phyloP scores from a whole-genome alignment of 768 basidiomycete genomes.

The Zangia roseola region DNA sequence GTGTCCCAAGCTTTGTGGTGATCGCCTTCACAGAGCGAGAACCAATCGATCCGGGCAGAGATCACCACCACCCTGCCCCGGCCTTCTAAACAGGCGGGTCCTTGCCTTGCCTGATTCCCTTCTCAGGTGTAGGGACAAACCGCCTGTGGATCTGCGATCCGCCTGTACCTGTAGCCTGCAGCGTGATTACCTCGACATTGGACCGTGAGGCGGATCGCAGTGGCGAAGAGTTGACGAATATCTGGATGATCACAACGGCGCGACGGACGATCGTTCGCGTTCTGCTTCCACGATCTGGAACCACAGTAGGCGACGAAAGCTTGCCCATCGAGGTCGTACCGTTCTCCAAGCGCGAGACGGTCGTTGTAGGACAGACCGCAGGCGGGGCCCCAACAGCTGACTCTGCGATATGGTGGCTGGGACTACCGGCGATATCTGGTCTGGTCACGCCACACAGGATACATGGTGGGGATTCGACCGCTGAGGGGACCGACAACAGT shows the following conservation, averaged over 20 bases:
- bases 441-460: neutral
- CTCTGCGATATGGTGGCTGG: neutral
- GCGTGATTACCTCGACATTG: too few species aligned
- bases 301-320: too few species aligned
- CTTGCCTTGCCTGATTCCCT: neutral
- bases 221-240: neutral
- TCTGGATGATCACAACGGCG: neutral
- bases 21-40: neutral
- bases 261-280: neutral
- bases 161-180: neutral
- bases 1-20: neutral
- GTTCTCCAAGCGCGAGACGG: neutral
- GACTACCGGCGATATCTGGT: neutral
- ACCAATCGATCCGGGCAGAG: neutral
- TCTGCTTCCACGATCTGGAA: neutral
- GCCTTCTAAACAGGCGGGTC: conserved; percentile 1
- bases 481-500: neutral
- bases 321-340: neutral
- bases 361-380: neutral
- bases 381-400: neutral
- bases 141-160: neutral
- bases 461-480: neutral
- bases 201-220: neutral
- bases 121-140: conserved; percentile 7
- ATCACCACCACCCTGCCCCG: neutral